These are phyloP conservation scores for Aspergillus phoenicis DNA, from an alignment of 2,329 filamentous ascomycete species.

Conservation along the genomic window DNA sequence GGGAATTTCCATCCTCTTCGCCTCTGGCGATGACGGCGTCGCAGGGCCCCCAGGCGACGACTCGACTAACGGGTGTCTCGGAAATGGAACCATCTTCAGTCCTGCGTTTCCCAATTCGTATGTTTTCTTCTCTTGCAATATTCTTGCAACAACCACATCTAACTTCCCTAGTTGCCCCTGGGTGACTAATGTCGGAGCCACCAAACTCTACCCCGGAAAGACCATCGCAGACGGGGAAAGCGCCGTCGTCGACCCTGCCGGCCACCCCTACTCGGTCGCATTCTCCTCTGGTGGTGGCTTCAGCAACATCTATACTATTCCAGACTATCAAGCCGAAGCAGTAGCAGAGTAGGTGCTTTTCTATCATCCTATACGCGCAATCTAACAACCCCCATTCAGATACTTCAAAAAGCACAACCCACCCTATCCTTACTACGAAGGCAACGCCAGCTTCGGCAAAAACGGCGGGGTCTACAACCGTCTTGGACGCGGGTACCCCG, in stretches of 20 bases:
- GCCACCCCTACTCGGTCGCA: neutral
- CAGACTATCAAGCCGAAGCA: conserved; percentile 8
- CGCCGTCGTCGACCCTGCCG: conserved; percentile 4
- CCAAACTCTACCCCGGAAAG: conserved; percentile 6
- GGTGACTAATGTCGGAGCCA: conserved; percentile 12
- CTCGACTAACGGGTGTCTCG: conserved; percentile 3
- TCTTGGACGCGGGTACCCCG: conserved; percentile 8
- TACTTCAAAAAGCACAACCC: conserved; percentile 15
- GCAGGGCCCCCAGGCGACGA: conserved; percentile 4
- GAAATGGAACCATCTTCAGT: conserved; percentile 11
- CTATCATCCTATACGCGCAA: no score
- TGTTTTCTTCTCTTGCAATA: fast-evolving
- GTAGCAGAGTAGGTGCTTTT: neutral
- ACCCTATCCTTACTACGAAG: conserved; percentile 12
- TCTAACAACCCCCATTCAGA: neutral
- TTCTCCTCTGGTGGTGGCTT: conserved; percentile 12
- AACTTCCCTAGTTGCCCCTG: conserved; percentile 1
- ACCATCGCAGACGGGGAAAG: conserved; percentile 10
- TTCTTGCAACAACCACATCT: neutral
- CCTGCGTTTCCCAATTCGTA: conserved; percentile 12
- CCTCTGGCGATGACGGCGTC: conserved; percentile 10
- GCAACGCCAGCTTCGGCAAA: conserved; percentile 5
- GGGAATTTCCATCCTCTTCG: conserved; percentile 10
- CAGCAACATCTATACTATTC: conserved; percentile 15
- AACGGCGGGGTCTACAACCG: conserved; percentile 12